Percentiles rank a stretch among this genome's conserved stretches.
Evolutionary conservation across 257 asterid genomes (phyloP).

Genomic region (Hygrophila difformis): DNA sequence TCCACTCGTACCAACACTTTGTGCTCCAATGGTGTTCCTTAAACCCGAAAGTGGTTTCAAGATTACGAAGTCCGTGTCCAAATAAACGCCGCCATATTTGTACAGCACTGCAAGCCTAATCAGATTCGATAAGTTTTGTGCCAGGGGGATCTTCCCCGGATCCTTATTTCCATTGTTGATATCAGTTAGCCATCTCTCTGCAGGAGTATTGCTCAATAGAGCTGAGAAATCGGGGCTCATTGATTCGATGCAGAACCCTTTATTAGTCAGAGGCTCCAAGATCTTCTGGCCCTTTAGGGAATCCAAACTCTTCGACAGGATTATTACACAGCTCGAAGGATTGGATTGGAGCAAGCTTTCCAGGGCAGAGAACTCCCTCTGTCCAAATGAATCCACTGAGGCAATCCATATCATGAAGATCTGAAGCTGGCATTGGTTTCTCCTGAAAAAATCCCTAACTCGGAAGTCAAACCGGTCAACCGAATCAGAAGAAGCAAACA

Average conservation of each 20-base stretch:
- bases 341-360: conserved; percentile 51
- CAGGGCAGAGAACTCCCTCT: conserved; percentile 34
- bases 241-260: conserved; percentile 33
- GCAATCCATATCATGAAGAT: conserved; percentile 59
- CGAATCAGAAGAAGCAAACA: conserved; percentile 11
- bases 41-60: conserved; percentile 41
- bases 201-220: conserved; percentile 44
- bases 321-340: conserved; percentile 40
- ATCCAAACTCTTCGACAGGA: conserved; percentile 52
- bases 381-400: conserved; percentile 17
- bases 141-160: conserved; percentile 49
- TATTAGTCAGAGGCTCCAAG: conserved; percentile 31
- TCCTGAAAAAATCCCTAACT: conserved; percentile 16
- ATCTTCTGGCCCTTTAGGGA: conserved; percentile 27
- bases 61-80: conserved; percentile 57
- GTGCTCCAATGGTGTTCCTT: conserved; percentile 65
- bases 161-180: conserved; percentile 40
- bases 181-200: conserved; percentile 36
- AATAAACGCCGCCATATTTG: conserved; percentile 59
- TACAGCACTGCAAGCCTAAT: conserved; percentile 54
- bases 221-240: conserved; percentile 33
- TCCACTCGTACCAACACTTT: conserved; percentile 30
- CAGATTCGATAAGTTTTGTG: conserved; percentile 60
- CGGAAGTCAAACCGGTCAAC: conserved; percentile 19
- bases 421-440: conserved; percentile 23